Conservation (phyloP, 768 basidiomycete genomes). For the Clitopilus passeckerianus region DNA sequence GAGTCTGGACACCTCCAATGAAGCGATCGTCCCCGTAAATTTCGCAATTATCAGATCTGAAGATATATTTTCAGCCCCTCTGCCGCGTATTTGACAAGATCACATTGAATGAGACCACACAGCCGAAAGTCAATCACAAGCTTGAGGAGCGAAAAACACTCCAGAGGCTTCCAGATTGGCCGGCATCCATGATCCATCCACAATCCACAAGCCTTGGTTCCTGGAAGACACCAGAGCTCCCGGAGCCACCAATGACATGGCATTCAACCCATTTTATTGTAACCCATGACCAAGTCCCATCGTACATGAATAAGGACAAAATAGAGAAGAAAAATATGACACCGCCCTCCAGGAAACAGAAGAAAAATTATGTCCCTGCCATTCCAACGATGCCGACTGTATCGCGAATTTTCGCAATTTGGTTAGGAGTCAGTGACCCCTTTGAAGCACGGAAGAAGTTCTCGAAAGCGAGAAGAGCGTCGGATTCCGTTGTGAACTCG, state of each 20-base stretch:
- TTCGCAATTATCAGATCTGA: background rate
- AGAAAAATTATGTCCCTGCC: slow-evolving; percentile 59
- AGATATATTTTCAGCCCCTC: background rate
- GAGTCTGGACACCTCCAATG: background rate
- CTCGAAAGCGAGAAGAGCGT: slow-evolving; percentile 76
- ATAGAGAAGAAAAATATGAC: background rate
- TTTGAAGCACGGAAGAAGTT: slow-evolving; percentile 82
- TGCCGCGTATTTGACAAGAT: no score
- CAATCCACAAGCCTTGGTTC: no score
- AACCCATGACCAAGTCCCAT: background rate
- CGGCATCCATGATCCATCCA: no score
- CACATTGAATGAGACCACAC: no score
- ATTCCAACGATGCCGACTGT: slow-evolving; percentile 83
- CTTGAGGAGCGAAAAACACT: background rate
- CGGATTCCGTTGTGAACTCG: slow-evolving; percentile 59
- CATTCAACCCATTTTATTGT: background rate
- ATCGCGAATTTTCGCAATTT: slow-evolving; percentile 92
- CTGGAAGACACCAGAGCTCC: no score
- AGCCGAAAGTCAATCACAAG: background rate
- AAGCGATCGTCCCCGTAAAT: background rate
- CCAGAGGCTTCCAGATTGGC: no score
- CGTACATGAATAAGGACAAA: background rate
- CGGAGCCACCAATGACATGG: no score
- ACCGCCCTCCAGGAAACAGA: background rate
- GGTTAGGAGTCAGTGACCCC: slow-evolving; percentile 70